Base-by-base conservation (phyloP, 1,284 basidiomycete genomes). In the Ceratobasidium sp. region DNA sequence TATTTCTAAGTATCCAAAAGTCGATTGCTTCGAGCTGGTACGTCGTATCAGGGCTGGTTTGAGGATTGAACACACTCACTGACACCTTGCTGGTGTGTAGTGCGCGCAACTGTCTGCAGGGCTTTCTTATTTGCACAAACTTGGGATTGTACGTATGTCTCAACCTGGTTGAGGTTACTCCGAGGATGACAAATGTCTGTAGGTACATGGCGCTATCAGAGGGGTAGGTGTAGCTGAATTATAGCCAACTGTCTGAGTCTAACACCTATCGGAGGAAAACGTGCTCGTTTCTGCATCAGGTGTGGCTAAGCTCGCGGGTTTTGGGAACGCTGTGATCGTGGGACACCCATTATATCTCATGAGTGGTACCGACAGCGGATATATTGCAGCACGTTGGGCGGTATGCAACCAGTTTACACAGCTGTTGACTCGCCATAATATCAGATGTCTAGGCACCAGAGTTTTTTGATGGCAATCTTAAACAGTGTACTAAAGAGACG, bases 161-260 rank as follows among this genome's bases (percentile, higher is more conserved):
- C 6, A n/a, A 28, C 42, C 23, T 17, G 28, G 4, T 3, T 12
- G 10, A 26, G 38, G 12, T 44, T 20, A 28, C 17, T n/a, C 17
- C 44, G 23, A 44, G 9, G 1, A 26, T 12, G 23, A 6, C 38
- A 40, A 6, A 7, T 33, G 9, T 38, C 3, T 33, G 3, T 15
- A 68, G 66, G 46, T 68, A 20, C 46, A 68, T n/a, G 66, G 66
- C 10, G 48, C 13, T 26, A 7, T 68, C 6, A 68, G 33, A 54
- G 66, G 66, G 7, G 66, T 68, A 52, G 10, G 66, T 38, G 26
- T 64, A 33, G 15, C 33, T 6, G 7, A 17, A 64, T 15, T n/a
- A 44, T 38, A 3, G 28, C 40, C 10, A 66, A n/a, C 13, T 23
- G 2, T 44, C 10, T 65, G 10, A 20, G 23, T 13, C 13, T 44